phyloP scores from a whole-genome alignment of 2,329 filamentous ascomycete species.

The Xylariaceae sp. region DNA sequence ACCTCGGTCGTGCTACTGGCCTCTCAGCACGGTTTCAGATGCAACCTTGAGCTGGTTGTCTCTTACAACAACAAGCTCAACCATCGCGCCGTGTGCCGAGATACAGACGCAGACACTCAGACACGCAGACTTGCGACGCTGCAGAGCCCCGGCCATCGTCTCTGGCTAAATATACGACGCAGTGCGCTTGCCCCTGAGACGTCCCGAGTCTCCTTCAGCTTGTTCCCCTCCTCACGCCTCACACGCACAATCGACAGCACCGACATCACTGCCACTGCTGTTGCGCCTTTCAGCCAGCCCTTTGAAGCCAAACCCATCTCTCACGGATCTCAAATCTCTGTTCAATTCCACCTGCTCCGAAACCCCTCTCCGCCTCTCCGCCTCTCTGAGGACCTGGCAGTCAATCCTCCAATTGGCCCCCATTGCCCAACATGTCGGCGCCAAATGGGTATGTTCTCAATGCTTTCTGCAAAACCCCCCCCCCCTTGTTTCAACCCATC shows the following conservation, averaged over 20 bases:
- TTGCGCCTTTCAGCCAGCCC: no score
- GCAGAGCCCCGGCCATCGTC: conserved; percentile 1
- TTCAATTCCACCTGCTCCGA: conserved; percentile 12
- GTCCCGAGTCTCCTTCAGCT: background rate
- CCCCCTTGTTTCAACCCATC: conserved; percentile 1
- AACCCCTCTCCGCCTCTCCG: conserved; percentile 5
- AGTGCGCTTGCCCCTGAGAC: conserved; percentile 3
- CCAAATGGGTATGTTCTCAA: conserved; percentile 26
- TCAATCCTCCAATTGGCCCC: conserved; percentile 5
- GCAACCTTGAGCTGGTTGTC: conserved; percentile 20
- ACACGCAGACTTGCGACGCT: no score
- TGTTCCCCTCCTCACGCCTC: conserved; percentile 1
- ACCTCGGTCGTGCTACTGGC: conserved; percentile 3
- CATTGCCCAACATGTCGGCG: conserved; percentile 22
- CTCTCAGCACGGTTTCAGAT: conserved; percentile 22
- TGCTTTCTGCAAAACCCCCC: conserved; percentile 5
- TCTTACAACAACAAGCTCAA: conserved; percentile 16
- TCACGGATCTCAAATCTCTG: no score
- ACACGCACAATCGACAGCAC: conserved; percentile 2
- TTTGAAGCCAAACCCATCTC: no score
- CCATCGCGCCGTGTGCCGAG: no score
- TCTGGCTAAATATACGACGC: conserved; percentile 6
- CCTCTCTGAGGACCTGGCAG: background rate
- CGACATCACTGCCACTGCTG: conserved; percentile 3
- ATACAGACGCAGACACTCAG: no score